These are phyloP conservation scores for Chloranthus sessilifolius DNA, from an alignment of 164 flowering plant species.

Conservation along the genomic window DNA sequence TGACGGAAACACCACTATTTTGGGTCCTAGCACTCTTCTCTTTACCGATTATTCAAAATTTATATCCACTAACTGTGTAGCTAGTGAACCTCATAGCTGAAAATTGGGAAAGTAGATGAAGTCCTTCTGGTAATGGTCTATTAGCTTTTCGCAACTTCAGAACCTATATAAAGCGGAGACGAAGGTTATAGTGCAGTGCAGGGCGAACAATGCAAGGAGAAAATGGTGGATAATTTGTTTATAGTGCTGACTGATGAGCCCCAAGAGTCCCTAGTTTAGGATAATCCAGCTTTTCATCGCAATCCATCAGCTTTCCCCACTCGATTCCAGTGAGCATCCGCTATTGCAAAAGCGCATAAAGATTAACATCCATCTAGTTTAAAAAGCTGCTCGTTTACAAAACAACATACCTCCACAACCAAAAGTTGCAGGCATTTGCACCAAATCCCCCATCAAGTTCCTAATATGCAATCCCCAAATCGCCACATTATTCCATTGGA, in stretches of 20 bases:
- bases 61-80: too few species aligned
- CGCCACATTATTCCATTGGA: constrained; percentile 56
- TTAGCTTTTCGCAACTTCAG: too few species aligned
- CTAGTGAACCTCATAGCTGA: too few species aligned
- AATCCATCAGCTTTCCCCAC: constrained; percentile 39
- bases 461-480: constrained; percentile 23
- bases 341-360: constrained; percentile 17
- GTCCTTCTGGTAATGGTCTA: too few species aligned
- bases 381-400: constrained; percentile 40
- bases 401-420: constrained; percentile 56
- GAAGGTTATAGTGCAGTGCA: too few species aligned
- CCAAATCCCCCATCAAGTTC: constrained; percentile 56
- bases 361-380: constrained; percentile 16
- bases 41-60: too few species aligned
- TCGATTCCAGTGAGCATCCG: constrained; percentile 19
- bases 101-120: too few species aligned
- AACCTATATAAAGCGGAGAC: too few species aligned
- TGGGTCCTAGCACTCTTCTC: too few species aligned
- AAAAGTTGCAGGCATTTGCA: constrained; percentile 43
- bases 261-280: constrained; percentile 21
- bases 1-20: too few species aligned
- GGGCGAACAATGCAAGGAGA: too few species aligned
- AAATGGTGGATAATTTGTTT: constrained; percentile 12
- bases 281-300: too few species aligned
- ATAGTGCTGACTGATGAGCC: constrained; percentile 10